These are phyloP conservation scores for Cutaneotrichosporon cutaneum DNA, from an alignment of 1,284 basidiomycete species.

Conservation along the genomic window DNA sequence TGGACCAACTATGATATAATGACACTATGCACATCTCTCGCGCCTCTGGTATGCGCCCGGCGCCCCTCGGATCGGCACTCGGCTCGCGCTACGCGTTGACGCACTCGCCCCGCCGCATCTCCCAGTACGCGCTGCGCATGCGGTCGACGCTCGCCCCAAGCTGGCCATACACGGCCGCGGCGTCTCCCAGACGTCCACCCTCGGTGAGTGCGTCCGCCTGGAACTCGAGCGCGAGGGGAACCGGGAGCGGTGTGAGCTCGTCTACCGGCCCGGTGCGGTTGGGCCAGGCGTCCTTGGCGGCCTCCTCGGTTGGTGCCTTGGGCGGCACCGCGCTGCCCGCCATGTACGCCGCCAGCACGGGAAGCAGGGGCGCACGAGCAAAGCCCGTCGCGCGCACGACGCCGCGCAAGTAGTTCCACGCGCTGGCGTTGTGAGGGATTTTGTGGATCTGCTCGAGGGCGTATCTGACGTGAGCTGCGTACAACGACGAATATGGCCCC, in stretches of 20 bases:
- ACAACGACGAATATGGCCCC: too few species aligned
- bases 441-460: slow-evolving; percentile 74
- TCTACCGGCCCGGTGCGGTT: slow-evolving; percentile 57
- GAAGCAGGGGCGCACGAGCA: slow-evolving; percentile 60
- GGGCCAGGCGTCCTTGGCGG: slow-evolving; percentile 25
- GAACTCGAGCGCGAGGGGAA: slow-evolving; percentile 76
- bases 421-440: slow-evolving; percentile 85
- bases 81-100: slow-evolving; percentile 14
- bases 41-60: background rate
- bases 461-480: slow-evolving; percentile 50
- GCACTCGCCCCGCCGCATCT: slow-evolving; percentile 33
- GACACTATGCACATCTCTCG: too few species aligned
- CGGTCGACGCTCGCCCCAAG: slow-evolving; percentile 70
- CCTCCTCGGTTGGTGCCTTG: slow-evolving; percentile 27
- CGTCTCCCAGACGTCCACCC: slow-evolving; percentile 56
- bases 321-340: slow-evolving; percentile 26
- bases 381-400: slow-evolving; percentile 29
- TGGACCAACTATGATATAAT: too few species aligned
- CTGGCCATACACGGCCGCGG: slow-evolving; percentile 66
- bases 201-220: slow-evolving; percentile 73
- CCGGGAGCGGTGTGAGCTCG: slow-evolving; percentile 69
- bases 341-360: slow-evolving; percentile 68
- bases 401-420: slow-evolving; percentile 91
- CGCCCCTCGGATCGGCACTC: too few species aligned
- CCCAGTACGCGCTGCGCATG: slow-evolving; percentile 59